phyloP scores from a whole-genome alignment of 2,329 filamentous ascomycete species.

The Blastomyces percursus region DNA sequence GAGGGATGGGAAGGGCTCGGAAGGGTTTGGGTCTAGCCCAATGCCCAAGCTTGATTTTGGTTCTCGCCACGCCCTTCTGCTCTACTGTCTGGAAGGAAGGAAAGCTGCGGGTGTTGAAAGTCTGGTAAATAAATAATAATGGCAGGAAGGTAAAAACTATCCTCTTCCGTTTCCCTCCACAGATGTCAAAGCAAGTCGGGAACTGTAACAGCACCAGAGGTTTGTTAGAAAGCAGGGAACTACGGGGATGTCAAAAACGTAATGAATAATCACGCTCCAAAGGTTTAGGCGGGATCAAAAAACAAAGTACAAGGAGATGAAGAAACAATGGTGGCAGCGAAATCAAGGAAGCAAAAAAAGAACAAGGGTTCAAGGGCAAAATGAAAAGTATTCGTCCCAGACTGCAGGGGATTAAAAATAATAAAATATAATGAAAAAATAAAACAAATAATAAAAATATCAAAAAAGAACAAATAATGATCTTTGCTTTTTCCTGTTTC shows the following conservation, averaged over 20 bases:
- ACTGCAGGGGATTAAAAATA: not conserved
- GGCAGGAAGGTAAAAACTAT: not conserved
- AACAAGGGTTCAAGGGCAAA: not conserved
- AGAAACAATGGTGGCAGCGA: not conserved
- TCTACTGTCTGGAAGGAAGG: not conserved
- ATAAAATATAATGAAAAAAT: not conserved
- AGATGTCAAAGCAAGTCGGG: not conserved
- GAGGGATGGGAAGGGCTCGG: not conserved
- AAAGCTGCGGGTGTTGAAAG: not conserved
- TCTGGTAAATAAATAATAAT: not conserved
- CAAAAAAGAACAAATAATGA: not conserved
- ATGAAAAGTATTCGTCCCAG: not conserved
- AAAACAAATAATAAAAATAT: not conserved
- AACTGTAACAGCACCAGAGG: not conserved
- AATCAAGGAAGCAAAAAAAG: not conserved
- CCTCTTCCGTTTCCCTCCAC: constrained; percentile 1
- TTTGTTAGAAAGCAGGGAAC: constrained; percentile 1
- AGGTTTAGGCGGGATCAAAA: not conserved
- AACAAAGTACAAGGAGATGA: not conserved
- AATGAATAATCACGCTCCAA: not conserved
- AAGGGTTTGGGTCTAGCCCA: not conserved
- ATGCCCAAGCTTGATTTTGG: not conserved
- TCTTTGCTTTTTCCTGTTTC: not conserved
- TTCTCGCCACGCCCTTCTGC: not conserved
- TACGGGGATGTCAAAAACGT: not conserved